phyloP scores from a whole-genome alignment of 1,284 basidiomycete genomes.

The Moesziomyces parantarcticus region DNA sequence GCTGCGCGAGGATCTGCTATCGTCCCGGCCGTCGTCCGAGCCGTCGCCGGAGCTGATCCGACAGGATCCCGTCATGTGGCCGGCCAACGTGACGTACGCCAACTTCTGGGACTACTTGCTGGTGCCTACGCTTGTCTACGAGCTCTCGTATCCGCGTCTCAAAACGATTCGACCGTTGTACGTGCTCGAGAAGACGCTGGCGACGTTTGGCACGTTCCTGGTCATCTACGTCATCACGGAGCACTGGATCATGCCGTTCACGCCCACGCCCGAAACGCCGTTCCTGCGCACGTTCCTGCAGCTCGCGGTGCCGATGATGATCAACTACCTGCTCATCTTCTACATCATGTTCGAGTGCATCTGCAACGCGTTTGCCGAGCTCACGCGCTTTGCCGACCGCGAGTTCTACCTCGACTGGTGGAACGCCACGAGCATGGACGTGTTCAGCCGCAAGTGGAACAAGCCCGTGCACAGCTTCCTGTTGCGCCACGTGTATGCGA shows the following conservation, averaged over 20 bases:
- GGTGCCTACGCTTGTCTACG: slow-evolving; percentile 93
- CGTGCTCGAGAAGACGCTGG: slow-evolving; percentile 92
- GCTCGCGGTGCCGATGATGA: slow-evolving; percentile 91
- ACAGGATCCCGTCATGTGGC: slow-evolving; percentile 74
- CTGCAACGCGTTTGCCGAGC: slow-evolving; percentile 87
- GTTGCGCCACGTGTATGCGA: slow-evolving; percentile 88
- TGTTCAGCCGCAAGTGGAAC: slow-evolving; percentile 74
- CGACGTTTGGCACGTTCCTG: slow-evolving; percentile 94
- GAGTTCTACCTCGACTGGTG: slow-evolving; percentile 98
- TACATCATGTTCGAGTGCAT: slow-evolving; percentile 76
- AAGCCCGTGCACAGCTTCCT: slow-evolving; percentile 85
- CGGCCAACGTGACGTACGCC: slow-evolving; percentile 82
- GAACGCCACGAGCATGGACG: slow-evolving; percentile 96
- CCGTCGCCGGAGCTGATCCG: slow-evolving; percentile 14
- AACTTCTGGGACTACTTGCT: slow-evolving; percentile 90
- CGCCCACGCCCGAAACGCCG: slow-evolving; percentile 69
- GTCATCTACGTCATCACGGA: slow-evolving; percentile 86
- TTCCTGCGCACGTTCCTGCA: slow-evolving; percentile 75
- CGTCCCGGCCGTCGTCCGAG: slow-evolving; percentile 11
- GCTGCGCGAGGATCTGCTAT: slow-evolving; percentile 79
- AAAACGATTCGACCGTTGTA: slow-evolving; percentile 86
- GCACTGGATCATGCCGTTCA: slow-evolving; percentile 78
- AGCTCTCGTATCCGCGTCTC: slow-evolving; percentile 93
- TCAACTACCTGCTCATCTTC: slow-evolving; percentile 70
- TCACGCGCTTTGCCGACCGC: slow-evolving; percentile 86